Base-by-base conservation (phyloP, 768 basidiomycete genomes). In the Suillus fuscotomentosus region DNA sequence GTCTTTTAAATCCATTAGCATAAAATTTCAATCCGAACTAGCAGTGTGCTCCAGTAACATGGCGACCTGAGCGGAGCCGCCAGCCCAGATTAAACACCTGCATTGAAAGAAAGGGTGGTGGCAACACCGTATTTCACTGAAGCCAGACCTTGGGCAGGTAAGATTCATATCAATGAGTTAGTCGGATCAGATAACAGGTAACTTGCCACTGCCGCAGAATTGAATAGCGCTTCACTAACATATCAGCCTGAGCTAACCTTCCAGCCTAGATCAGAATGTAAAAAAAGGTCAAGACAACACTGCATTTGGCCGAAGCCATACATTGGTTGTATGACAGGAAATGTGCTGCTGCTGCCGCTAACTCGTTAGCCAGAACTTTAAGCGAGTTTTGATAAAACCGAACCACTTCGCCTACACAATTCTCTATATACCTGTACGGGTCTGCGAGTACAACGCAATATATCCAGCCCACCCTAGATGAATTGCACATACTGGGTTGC, bases 1-100 rank as follows among this genome's bases (percentile, higher is more conserved):
- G 64, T 79, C 77, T 61, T 54, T 54, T 34, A 34, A 53, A 54
- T 27, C 9, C 51, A 31, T 31, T 34, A 20, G 31, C 53, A n/a
- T 34, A 6, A 20, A 11, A n/a, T 54, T 54, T 1, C 31, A 34
- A 54, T 54, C 31, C 5, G 20, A 20, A 54, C 53, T 34, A 34
- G 11, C 34, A 13, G 31, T 17, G 2, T 17, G 17, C 20, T 34
- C 27, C 31, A 20, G 31, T 34, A 3, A 20, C 17, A 24, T 39
- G 13, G 13, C 39, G 38, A 15, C 7, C 51, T 20, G 5, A 53
- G 51, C 31, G 11, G 51, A 54, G 31, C 17, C 20, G 31, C 31
- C 53, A 34, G 31, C 11, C 53, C 31, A 34, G 53, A 34, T 34
- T 20, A 7, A n/a, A 34, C 20, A 34, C 2, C 10, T 53, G 17